phyloP scores from a whole-genome alignment of 2,329 filamentous ascomycete genomes.

The Trichophyton rubrum region DNA sequence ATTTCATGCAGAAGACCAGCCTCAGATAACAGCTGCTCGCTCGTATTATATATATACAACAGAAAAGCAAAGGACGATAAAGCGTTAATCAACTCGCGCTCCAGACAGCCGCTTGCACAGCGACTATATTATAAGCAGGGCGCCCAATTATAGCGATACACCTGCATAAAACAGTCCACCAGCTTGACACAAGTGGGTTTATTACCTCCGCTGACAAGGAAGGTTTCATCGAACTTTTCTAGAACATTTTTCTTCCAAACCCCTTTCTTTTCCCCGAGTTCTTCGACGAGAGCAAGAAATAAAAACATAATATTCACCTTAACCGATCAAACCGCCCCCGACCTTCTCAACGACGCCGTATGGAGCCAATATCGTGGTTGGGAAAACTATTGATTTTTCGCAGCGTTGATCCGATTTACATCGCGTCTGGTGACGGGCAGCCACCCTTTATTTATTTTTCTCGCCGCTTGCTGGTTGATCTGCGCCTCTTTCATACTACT shows the following conservation, averaged over 20 bases:
- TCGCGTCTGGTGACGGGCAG: neutral
- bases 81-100: neutral
- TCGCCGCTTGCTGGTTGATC: neutral
- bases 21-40: too few relatives aligned
- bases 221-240: neutral
- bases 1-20: neutral
- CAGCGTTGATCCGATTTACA: neutral
- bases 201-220: neutral
- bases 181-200: neutral
- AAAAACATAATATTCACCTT: neutral
- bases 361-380: neutral
- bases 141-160: neutral
- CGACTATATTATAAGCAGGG: neutral
- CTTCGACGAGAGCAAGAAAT: too few relatives aligned
- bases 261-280: too few relatives aligned
- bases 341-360: neutral
- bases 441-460: neutral
- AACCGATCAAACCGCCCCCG: neutral
- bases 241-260: neutral
- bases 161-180: neutral
- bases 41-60: too few relatives aligned
- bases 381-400: neutral
- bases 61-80: too few relatives aligned
- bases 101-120: neutral
- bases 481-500: neutral